phyloP scores from a whole-genome alignment of 345 rosid genomes.

The Balakata baccata region DNA sequence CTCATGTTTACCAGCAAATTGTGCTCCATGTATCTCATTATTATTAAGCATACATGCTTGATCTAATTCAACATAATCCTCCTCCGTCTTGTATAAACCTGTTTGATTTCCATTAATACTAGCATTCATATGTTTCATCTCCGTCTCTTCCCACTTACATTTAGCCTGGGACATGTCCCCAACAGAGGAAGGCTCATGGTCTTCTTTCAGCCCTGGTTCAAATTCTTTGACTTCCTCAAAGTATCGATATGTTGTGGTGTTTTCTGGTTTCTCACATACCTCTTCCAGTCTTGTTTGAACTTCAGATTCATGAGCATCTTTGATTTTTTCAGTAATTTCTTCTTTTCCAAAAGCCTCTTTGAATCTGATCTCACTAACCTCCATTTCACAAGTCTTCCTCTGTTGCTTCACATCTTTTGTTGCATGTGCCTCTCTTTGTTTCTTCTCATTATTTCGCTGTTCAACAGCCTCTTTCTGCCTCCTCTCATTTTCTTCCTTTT shows the following conservation, averaged over 20 bases:
- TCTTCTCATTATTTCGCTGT: slow-evolving; percentile 40
- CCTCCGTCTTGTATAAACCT: slow-evolving; percentile 18
- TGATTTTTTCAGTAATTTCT: slow-evolving; percentile 14
- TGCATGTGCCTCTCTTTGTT: slow-evolving; percentile 37
- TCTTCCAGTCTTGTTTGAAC: slow-evolving; percentile 7
- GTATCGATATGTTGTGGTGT: slow-evolving; percentile 28
- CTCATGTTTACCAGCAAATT: slow-evolving; percentile 28
- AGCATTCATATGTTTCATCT: slow-evolving; percentile 7
- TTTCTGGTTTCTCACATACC: slow-evolving; percentile 19
- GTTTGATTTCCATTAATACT: slow-evolving; percentile 10
- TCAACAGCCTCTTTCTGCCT: slow-evolving; percentile 35
- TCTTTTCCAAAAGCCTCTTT: slow-evolving; percentile 28
- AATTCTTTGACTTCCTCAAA: slow-evolving; percentile 34
- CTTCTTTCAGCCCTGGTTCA: slow-evolving; percentile 38
- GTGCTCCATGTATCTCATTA: slow-evolving; percentile 20
- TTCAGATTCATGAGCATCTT: background rate
- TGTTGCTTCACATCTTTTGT: slow-evolving; percentile 43
- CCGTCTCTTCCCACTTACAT: slow-evolving; percentile 18
- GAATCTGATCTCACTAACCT: slow-evolving; percentile 17
- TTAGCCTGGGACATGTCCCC: slow-evolving; percentile 17
- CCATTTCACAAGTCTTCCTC: slow-evolving; percentile 30
- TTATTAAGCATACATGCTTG: slow-evolving; percentile 23
- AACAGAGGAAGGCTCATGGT: too few species aligned
- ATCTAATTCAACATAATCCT: slow-evolving; percentile 16
- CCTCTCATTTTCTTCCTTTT: slow-evolving; percentile 34